Percentiles rank a stretch among this genome's conserved stretches.
Evolutionary conservation across 306 rosid genomes (phyloP).

Genomic region (Rosa persica): DNA sequence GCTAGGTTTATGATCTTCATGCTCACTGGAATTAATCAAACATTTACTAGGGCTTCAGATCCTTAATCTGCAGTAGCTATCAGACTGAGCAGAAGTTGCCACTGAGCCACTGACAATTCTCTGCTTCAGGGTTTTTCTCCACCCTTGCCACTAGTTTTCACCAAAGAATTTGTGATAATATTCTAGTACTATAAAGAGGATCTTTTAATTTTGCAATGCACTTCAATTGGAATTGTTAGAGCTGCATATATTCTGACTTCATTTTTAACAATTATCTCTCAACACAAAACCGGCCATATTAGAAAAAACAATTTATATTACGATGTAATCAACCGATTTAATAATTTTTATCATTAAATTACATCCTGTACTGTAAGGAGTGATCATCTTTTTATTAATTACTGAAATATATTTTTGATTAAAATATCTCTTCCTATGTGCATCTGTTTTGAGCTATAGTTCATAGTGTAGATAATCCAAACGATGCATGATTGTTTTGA

Average conservation of each 20-base stretch:
- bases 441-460: not conserved
- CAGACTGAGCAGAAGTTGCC: not conserved
- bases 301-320: not conserved
- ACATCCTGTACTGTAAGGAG: no score
- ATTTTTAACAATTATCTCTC: no score
- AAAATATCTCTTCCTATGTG: not conserved
- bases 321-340: no score
- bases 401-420: not conserved
- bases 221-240: no score
- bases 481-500: not conserved
- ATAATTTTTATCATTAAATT: no score
- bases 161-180: not conserved
- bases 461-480: constrained; percentile 5
- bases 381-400: no score
- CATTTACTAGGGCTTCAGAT: not conserved
- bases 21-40: not conserved
- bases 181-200: not conserved
- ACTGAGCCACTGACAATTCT: not conserved
- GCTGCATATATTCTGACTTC: no score
- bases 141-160: not conserved
- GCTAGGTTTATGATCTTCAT: not conserved
- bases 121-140: not conserved
- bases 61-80: not conserved
- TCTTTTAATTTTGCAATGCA: not conserved
- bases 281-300: not conserved